phyloP scores from a whole-genome alignment of 129 eudicot species.

The Escallonia rubra region DNA sequence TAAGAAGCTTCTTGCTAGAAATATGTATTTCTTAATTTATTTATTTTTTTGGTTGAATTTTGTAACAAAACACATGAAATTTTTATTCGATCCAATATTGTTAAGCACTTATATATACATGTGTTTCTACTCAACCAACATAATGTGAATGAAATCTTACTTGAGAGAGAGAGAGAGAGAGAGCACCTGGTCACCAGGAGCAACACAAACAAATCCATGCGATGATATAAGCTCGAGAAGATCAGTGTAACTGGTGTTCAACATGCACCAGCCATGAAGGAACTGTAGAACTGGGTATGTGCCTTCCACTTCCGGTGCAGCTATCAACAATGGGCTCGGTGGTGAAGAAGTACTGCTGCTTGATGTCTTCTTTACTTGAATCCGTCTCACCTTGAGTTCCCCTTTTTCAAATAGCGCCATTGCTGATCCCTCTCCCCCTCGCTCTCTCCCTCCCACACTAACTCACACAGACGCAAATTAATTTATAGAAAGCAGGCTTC shows the following conservation, averaged over 20 bases:
- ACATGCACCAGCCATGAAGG: constrained; percentile 23
- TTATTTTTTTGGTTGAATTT: neutral
- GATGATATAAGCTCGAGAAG: constrained; percentile 32
- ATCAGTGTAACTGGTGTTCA: constrained; percentile 19
- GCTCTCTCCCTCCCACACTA: neutral
- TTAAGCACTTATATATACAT: too few relatives aligned
- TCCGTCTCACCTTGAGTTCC: constrained; percentile 1
- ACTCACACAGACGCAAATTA: too few relatives aligned
- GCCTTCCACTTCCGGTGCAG: constrained; percentile 16
- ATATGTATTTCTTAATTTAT: neutral
- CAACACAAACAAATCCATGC: constrained; percentile 46
- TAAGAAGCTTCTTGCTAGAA: too few relatives aligned
- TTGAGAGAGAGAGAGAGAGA: neutral
- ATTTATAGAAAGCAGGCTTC: too few relatives aligned
- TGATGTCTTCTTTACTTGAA: constrained; percentile 24
- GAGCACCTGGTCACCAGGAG: constrained; percentile 31
- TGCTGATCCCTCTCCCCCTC: neutral
- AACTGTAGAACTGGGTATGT: constrained; percentile 33
- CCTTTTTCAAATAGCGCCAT: constrained; percentile 1
- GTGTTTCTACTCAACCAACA: too few relatives aligned
- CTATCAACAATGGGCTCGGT: constrained; percentile 8
- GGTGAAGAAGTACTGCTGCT: constrained; percentile 1
- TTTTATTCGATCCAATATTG: neutral
- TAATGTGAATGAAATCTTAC: too few relatives aligned
- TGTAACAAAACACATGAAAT: neutral